A percentile compares a stretch with the other conserved stretches of the same genome.
These are phyloP conservation scores for Colletotrichum brevisporum DNA, from an alignment of 2,329 filamentous ascomycete genomes.

Conservation along the genomic window DNA sequence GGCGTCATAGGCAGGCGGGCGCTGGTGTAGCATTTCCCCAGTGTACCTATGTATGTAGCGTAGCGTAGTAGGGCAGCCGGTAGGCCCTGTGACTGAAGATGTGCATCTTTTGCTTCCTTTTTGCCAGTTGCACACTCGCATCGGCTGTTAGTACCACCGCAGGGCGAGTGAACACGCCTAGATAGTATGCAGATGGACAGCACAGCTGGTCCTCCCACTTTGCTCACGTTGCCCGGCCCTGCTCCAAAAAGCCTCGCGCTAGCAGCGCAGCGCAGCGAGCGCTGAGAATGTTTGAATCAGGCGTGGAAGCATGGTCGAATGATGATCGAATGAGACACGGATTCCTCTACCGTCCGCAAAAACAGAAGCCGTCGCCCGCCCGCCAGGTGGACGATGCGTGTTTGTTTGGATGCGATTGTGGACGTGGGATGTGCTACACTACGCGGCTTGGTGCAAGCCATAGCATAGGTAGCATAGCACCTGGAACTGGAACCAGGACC, in stretches of 20 bases:
- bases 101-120: slow-evolving; percentile 24
- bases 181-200: too few species aligned
- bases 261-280: background rate
- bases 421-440: slow-evolving; percentile 10
- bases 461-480: too few species aligned
- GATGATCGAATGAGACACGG: slow-evolving; percentile 37
- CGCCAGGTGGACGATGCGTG: background rate
- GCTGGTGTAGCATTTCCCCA: too few species aligned
- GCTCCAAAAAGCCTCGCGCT: slow-evolving; percentile 17
- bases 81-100: slow-evolving; percentile 17
- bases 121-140: slow-evolving; percentile 3
- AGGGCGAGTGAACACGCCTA: slow-evolving; percentile 17
- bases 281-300: slow-evolving; percentile 21
- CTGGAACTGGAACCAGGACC: background rate
- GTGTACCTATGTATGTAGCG: too few species aligned
- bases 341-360: slow-evolving; percentile 13
- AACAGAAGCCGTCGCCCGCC: background rate
- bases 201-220: too few species aligned
- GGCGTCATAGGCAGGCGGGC: slow-evolving; percentile 15
- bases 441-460: background rate
- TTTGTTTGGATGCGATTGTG: background rate
- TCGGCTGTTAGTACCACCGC: background rate
- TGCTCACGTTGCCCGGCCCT: slow-evolving; percentile 2
- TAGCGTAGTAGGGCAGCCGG: slow-evolving; percentile 12
- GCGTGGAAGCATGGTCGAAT: slow-evolving; percentile 34